Conservation (phyloP, 495 filamentous ascomycete species). For the Rhypophila decipiens region DNA sequence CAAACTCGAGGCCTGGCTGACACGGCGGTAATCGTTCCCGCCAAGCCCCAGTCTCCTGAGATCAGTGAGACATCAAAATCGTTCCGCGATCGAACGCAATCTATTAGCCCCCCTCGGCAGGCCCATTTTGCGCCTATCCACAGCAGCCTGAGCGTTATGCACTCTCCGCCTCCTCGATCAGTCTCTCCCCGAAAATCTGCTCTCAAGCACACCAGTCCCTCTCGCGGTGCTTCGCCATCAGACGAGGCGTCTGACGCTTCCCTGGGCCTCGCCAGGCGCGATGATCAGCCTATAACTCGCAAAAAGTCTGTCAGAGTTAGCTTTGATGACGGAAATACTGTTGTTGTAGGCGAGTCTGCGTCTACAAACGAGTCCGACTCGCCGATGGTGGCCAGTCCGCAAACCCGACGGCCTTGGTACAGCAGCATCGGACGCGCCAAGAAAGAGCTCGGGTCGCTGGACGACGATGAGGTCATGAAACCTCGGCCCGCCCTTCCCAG, state of each 20-base stretch:
- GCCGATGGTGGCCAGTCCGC: slow-evolving; percentile 41
- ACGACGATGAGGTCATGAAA: slow-evolving; percentile 65
- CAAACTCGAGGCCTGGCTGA: too few relatives aligned
- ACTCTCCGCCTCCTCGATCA: slow-evolving; percentile 73
- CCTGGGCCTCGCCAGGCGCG: slow-evolving; percentile 19
- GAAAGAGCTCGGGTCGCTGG: slow-evolving; percentile 37
- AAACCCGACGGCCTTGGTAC: slow-evolving; percentile 49
- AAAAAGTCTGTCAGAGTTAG: slow-evolving; percentile 75
- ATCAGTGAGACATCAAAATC: too few relatives aligned
- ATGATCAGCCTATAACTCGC: slow-evolving; percentile 50
- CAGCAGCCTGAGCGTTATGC: slow-evolving; percentile 52
- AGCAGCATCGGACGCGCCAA: slow-evolving; percentile 45
- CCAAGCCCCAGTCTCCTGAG: too few relatives aligned
- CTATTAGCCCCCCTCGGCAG: slow-evolving; percentile 44
- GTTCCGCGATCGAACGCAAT: slow-evolving; percentile 22
- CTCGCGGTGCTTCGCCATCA: slow-evolving; percentile 38
- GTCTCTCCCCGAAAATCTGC: slow-evolving; percentile 84
- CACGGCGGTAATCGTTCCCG: too few relatives aligned
- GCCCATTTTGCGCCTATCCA: slow-evolving; percentile 62
- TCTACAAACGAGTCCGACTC: slow-evolving; percentile 46
- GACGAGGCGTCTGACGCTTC: slow-evolving; percentile 37
- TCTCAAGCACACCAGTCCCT: slow-evolving; percentile 59
- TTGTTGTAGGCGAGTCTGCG: slow-evolving; percentile 55
- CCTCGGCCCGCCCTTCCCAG: slow-evolving; percentile 72
- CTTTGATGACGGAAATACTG: slow-evolving; percentile 64